These are phyloP conservation scores for Vanderwaltozyma yarrowii DNA, from an alignment of 805 yeast genomes.

Conservation along the genomic window DNA sequence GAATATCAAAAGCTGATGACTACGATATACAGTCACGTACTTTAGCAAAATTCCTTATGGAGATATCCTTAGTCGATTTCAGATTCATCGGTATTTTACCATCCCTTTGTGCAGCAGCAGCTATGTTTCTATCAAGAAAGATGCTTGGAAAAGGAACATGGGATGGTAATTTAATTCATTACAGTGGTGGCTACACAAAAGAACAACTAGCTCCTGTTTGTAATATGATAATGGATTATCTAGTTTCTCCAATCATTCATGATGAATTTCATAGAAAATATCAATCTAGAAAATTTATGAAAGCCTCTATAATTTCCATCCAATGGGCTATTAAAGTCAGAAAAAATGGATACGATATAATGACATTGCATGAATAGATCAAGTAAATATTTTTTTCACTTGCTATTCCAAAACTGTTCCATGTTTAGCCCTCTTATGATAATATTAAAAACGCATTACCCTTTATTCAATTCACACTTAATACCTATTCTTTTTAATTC, in stretches of 20 bases:
- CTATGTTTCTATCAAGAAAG: slow-evolving; percentile 76
- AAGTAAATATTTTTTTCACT: not conserved
- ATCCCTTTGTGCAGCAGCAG: slow-evolving; percentile 77
- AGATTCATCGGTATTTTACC: slow-evolving; percentile 71
- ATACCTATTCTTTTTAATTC: no score
- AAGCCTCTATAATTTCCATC: slow-evolving; percentile 69
- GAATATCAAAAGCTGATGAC: slow-evolving; percentile 90
- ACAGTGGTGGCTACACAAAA: slow-evolving; percentile 81
- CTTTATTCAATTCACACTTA: not conserved
- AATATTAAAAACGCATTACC: no score
- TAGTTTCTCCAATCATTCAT: slow-evolving; percentile 72
- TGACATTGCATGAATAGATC: slow-evolving; percentile 30
- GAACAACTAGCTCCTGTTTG: slow-evolving; percentile 63
- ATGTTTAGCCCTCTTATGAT: no score
- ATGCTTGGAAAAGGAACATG: slow-evolving; percentile 65
- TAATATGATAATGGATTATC: slow-evolving; percentile 64
- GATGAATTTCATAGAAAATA: slow-evolving; percentile 92
- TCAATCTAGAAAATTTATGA: slow-evolving; percentile 79
- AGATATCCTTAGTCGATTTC: slow-evolving; percentile 70
- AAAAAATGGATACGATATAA: slow-evolving; percentile 29
- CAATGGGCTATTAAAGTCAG: slow-evolving; percentile 66
- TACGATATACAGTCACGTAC: slow-evolving; percentile 87
- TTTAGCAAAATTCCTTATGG: slow-evolving; percentile 76
- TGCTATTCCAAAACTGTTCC: not conserved
- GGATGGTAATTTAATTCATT: slow-evolving; percentile 81